These are phyloP conservation scores for Phalaenopsis aphrodite DNA, from an alignment of 106 monocot genomes.

Conservation along the genomic window DNA sequence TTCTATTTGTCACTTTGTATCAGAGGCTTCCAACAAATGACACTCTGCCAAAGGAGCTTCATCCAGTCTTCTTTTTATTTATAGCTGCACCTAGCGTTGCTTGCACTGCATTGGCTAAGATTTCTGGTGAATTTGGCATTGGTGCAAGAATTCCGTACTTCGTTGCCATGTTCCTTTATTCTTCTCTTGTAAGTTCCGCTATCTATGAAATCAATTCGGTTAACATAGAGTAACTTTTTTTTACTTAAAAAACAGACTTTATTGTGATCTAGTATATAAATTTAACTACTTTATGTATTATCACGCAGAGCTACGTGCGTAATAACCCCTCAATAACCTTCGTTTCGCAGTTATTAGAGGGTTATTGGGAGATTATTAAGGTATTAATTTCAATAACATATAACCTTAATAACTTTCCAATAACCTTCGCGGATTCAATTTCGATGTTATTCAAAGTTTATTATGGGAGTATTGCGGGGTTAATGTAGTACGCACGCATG, in stretches of 20 bases:
- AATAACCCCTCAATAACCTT: too few relatives aligned
- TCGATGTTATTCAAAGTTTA: too few relatives aligned
- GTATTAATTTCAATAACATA: too few relatives aligned
- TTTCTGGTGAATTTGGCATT: slow-evolving; percentile 10
- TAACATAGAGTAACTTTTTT: too few relatives aligned
- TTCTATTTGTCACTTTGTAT: slow-evolving; percentile 19
- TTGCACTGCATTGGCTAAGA: slow-evolving; percentile 12
- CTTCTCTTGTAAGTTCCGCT: slow-evolving; percentile 22
- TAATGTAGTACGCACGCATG: too few relatives aligned
- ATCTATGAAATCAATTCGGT: too few relatives aligned
- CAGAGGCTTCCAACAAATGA: slow-evolving; percentile 21
- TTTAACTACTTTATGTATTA: neutral
- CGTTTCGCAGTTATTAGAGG: too few relatives aligned
- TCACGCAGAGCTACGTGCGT: neutral
- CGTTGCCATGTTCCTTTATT: slow-evolving; percentile 21
- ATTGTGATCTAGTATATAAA: neutral
- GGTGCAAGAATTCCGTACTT: slow-evolving; percentile 11
- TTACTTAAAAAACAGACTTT: too few relatives aligned
- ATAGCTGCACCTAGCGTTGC: slow-evolving; percentile 16
- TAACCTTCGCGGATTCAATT: too few relatives aligned
- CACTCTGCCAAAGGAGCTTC: slow-evolving; percentile 20
- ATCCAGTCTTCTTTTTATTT: slow-evolving; percentile 15
- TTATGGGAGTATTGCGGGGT: too few relatives aligned
- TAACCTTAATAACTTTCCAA: too few relatives aligned
- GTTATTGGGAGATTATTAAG: too few relatives aligned